Evolutionary conservation across 1,284 basidiomycete species (phyloP).

Genomic region (Papiliotrema nemorosa): DNA sequence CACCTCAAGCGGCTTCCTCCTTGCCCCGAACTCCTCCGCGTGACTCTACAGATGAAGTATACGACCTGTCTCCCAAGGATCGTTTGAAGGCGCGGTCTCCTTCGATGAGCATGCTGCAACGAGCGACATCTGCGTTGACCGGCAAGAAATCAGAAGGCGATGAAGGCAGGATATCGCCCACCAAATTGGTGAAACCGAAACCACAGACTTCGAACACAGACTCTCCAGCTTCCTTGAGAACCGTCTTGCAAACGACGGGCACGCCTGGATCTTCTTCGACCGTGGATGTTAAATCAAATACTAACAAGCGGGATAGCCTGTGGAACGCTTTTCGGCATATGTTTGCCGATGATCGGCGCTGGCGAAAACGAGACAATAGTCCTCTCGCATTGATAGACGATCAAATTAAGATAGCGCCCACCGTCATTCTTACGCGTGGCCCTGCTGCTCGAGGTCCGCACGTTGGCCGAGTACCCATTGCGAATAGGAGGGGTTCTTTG

Average conservation of each 20-base stretch:
- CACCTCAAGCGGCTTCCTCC: no score
- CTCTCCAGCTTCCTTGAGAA: not conserved
- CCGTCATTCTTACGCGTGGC: conserved; percentile 35
- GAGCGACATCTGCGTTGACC: conserved; percentile 78
- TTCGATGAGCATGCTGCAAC: conserved; percentile 88
- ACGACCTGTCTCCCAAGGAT: conserved; percentile 16
- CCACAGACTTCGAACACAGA: conserved; percentile 12
- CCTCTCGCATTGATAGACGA: conserved; percentile 14
- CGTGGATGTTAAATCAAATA: not conserved
- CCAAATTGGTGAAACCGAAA: conserved; percentile 33
- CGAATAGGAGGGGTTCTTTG: conserved; percentile 30
- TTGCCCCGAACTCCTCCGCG: no score
- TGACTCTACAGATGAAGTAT: no score
- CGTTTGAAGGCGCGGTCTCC: conserved; percentile 64
- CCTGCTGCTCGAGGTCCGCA: conserved; percentile 26
- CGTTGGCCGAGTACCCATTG: conserved; percentile 20
- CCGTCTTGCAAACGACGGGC: not conserved
- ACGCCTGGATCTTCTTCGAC: conserved; percentile 1
- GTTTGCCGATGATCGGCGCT: conserved; percentile 51
- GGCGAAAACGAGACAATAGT: conserved; percentile 38
- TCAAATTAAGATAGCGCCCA: conserved; percentile 15
- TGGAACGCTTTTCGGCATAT: conserved; percentile 52
- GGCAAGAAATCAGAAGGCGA: conserved; percentile 17
- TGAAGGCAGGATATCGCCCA: conserved; percentile 27
- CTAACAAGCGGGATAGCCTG: conserved; percentile 44